Conservation (phyloP, 306 rosid genomes). For the Inga oerstediana region DNA sequence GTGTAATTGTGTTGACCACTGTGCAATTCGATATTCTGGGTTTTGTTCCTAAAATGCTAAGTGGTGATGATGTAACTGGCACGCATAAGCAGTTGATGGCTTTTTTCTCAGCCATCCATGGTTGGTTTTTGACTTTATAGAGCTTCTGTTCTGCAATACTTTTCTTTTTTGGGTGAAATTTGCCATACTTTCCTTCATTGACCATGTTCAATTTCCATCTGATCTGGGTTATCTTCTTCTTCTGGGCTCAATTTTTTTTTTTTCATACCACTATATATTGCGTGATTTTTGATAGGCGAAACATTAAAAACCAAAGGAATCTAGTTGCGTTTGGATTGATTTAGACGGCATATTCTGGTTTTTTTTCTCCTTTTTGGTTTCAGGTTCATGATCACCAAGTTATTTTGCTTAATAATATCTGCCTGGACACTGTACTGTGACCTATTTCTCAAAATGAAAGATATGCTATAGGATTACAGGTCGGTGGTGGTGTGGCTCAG, state of each 20-base stretch:
- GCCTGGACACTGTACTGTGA: not conserved
- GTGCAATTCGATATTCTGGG: not conserved
- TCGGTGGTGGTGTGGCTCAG: conserved; percentile 39
- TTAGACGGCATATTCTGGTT: not conserved
- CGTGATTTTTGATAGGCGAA: not conserved
- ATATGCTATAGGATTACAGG: conserved; percentile 16
- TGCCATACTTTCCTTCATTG: not conserved
- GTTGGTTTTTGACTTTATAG: conserved; percentile 18
- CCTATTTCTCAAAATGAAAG: conserved; percentile 25
- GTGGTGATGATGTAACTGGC: conserved; percentile 19
- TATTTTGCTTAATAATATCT: not conserved
- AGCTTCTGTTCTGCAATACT: not conserved
- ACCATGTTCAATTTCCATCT: conserved; percentile 21
- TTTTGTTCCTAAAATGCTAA: conserved; percentile 9
- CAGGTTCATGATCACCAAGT: not conserved
- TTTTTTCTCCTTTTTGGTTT: not conserved
- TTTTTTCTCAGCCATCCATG: conserved; percentile 12
- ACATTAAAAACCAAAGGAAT: not conserved
- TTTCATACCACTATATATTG: not conserved
- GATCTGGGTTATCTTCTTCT: conserved; percentile 2
- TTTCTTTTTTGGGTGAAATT: not conserved
- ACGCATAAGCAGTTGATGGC: conserved; percentile 26
- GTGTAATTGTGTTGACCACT: conserved; percentile 7
- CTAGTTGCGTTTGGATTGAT: not conserved
- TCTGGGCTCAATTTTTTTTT: not conserved